Evolutionary conservation across 192 early-diverging fungal species (phyloP), one percentile per base, ranked within the genome.

Genomic region (Lunasporangiospora selenospora): DNA sequence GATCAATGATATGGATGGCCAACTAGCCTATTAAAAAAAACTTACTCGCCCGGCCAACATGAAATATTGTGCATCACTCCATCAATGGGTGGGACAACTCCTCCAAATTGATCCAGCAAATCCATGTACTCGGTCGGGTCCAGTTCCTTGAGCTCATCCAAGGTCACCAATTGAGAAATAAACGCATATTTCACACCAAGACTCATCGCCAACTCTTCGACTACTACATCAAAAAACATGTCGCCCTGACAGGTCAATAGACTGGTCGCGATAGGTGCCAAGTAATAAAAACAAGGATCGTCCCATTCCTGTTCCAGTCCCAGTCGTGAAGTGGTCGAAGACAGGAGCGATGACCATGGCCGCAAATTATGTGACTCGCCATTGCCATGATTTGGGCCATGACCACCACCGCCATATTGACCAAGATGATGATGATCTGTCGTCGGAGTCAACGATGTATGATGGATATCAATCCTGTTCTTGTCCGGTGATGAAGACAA

Each of bases 11-110:
- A n/a, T n/a, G n/a, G n/a, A n/a, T n/a, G n/a, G n/a, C n/a, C n/a
- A n/a, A n/a, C n/a, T n/a, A n/a, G n/a, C n/a, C n/a, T n/a, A n/a
- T n/a, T n/a, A n/a, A n/a, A n/a, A n/a, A n/a, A n/a, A 3, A 58
- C 69, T 53, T 53, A 73, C 69, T 58, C 60, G 51, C 69, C 58
- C 39, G 69, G 69, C 54, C 54, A 73, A 44, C 59, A 63, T n/a
- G 69, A 62, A 29, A 73, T 73, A 38, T 63, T 73, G 27, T 73
- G 69, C 69, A 73, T 73, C 23, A 73, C 69, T 19, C 69, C 69
- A 26, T 73, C 69, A 19, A 73, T 37, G 1, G 60, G 69, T 27
- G 69, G 69, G 9, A 73, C 53, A 4, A 73, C 29, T 13, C 69
- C 69, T 16, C 60, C 69, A 63, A 73, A 73, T 26, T 73, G 69